Evolutionary conservation across 2,329 filamentous ascomycete genomes (phyloP).

Genomic region (Cercospora brassicicola): DNA sequence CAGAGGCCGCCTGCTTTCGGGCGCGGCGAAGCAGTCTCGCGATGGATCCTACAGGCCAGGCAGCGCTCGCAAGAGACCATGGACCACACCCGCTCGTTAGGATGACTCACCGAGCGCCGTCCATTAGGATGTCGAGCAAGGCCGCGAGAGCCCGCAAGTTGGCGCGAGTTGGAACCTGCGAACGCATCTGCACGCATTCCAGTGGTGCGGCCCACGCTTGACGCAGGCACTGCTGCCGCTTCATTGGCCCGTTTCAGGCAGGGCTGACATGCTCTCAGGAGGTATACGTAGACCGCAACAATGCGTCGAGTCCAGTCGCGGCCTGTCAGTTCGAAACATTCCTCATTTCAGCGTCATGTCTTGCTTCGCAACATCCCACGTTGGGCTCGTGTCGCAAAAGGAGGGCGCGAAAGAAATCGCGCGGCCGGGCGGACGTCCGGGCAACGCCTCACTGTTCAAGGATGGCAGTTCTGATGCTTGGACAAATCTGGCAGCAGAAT

Average conservation of each 20-base stretch:
- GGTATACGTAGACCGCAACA: neutral
- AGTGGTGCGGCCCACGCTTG: constrained; percentile 11
- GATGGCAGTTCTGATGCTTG: neutral
- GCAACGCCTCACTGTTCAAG: neutral
- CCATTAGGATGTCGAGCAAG: constrained; percentile 1
- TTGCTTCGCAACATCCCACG: constrained; percentile 9
- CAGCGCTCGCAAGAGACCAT: neutral
- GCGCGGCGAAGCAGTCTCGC: constrained; percentile 2
- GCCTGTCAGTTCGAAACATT: constrained; percentile 13
- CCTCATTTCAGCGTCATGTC: constrained; percentile 11
- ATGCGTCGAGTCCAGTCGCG: constrained; percentile 1
- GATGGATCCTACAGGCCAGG: constrained; percentile 1
- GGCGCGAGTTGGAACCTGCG: constrained; percentile 8
- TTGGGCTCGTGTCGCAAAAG: constrained; percentile 17
- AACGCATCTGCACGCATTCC: constrained; percentile 10
- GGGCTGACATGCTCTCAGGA: constrained; percentile 7
- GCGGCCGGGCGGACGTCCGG: neutral
- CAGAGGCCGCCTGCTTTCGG: constrained; percentile 3
- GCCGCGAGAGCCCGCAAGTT: neutral
- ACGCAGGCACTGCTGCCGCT: constrained; percentile 5
- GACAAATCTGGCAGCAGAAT: constrained; percentile 1
- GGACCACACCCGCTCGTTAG: neutral
- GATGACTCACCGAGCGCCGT: constrained; percentile 2
- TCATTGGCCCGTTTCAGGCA: constrained; percentile 15
- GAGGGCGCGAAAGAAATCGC: constrained; percentile 7